Evolutionary conservation across 768 basidiomycete genomes (phyloP).

Genomic region (Calocera viscosa): DNA sequence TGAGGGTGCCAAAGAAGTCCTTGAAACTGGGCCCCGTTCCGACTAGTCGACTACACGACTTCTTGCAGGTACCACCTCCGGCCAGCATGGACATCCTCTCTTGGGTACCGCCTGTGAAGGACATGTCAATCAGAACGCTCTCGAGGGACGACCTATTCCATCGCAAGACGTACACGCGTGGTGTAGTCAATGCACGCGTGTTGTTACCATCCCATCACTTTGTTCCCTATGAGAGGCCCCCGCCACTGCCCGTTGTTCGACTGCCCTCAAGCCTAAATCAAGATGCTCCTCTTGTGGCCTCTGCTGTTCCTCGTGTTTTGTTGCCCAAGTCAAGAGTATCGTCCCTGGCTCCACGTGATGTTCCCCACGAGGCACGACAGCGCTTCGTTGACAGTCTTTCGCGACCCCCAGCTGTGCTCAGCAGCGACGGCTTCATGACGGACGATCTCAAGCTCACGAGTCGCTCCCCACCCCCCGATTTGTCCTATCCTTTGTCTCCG

Average conservation of each 20-base stretch:
- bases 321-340: not conserved
- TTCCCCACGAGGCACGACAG: not conserved
- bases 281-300: not conserved
- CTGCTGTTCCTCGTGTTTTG: not conserved
- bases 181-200: not conserved
- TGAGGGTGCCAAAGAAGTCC: constrained; percentile 40
- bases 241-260: not conserved
- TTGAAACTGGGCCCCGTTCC: constrained; percentile 35
- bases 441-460: not conserved
- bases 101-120: constrained; percentile 57
- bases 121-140: constrained; percentile 48
- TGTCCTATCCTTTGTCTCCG: not conserved
- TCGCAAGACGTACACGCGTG: constrained; percentile 3
- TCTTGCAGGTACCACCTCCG: constrained; percentile 28
- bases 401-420: not conserved
- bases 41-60: constrained; percentile 37
- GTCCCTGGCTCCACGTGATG: not conserved
- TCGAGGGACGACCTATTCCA: constrained; percentile 44
- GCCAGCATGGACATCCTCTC: constrained; percentile 55
- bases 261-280: not conserved
- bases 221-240: not conserved
- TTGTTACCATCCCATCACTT: not conserved
- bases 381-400: not conserved
- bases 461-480: not conserved
- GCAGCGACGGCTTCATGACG: not conserved